Percentiles rank a stretch among this genome's conserved stretches.
Evolutionary conservation across 306 rosid species (phyloP).

Genomic region (Arachis hypogaea): DNA sequence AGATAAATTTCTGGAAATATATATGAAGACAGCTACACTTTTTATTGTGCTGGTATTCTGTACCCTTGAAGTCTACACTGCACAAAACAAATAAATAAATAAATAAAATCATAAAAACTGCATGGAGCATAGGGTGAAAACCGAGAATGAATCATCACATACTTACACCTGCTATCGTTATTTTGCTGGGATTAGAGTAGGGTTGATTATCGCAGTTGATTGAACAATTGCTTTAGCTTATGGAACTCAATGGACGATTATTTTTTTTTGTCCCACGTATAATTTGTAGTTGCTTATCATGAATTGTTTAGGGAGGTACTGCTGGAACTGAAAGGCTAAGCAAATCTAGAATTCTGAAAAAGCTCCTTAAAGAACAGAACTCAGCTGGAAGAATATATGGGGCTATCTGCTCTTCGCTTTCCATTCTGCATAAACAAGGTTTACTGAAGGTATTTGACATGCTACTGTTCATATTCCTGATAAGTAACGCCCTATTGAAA

Average conservation of each 20-base stretch:
- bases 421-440: constrained; percentile 73
- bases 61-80: background rate
- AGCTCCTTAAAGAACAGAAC: constrained; percentile 78
- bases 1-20: constrained; percentile 40
- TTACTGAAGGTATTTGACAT: constrained; percentile 70
- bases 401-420: constrained; percentile 73
- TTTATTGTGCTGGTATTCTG: background rate
- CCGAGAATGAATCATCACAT: constrained; percentile 24
- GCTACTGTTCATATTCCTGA: constrained; percentile 17
- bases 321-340: constrained; percentile 60
- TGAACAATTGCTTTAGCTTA: constrained; percentile 14
- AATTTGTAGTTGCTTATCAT: constrained; percentile 25
- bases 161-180: background rate
- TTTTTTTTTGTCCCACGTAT: constrained; percentile 14
- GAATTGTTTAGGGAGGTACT: constrained; percentile 70
- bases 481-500: constrained; percentile 12
- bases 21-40: constrained; percentile 19
- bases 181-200: constrained; percentile 1
- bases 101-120: background rate
- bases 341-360: constrained; percentile 78
- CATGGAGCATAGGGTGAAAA: constrained; percentile 25
- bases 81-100: background rate
- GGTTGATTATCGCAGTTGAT: background rate
- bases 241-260: constrained; percentile 17
- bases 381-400: constrained; percentile 74